Evolutionary conservation across 2,329 filamentous ascomycete species (phyloP).

Genomic region (Cordyceps pruinosa): DNA sequence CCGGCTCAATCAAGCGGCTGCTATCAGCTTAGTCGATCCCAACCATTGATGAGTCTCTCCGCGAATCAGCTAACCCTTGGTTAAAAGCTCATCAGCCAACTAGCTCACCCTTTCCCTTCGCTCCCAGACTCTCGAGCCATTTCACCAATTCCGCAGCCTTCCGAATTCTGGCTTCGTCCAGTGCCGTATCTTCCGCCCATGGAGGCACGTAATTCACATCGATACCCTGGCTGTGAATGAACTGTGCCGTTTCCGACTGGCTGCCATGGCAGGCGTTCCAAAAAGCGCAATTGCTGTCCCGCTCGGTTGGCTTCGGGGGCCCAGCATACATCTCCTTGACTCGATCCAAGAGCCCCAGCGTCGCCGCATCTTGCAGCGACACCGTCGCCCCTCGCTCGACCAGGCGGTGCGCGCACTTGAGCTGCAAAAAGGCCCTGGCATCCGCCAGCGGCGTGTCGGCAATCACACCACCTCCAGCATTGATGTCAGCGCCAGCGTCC

Average conservation of each 20-base stretch:
- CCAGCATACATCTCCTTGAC: constrained; percentile 7
- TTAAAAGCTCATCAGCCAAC: not conserved
- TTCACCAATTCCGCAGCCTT: constrained; percentile 7
- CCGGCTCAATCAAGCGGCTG: too few species aligned
- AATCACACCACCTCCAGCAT: constrained; percentile 15
- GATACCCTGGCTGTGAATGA: constrained; percentile 8
- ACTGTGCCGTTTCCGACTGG: constrained; percentile 13
- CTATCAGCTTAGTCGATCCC: too few species aligned
- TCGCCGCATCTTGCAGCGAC: constrained; percentile 14
- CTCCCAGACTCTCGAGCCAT: constrained; percentile 10
- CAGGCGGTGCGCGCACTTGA: constrained; percentile 13
- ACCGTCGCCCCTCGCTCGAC: constrained; percentile 14
- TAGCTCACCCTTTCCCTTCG: not conserved
- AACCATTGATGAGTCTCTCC: too few species aligned
- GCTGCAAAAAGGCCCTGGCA: constrained; percentile 15
- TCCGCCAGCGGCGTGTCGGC: constrained; percentile 15
- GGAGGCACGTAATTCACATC: constrained; percentile 12
- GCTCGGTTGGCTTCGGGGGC: not conserved
- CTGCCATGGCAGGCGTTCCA: constrained; percentile 17
- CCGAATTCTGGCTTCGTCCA: constrained; percentile 10
- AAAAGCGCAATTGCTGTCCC: constrained; percentile 10
- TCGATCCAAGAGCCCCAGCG: constrained; percentile 13
- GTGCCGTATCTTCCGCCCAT: constrained; percentile 47
- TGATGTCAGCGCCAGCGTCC: constrained; percentile 17
- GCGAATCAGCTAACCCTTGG: not conserved